Evolutionary conservation across 2,329 filamentous ascomycete genomes (phyloP), one percentile per base, ranked within the genome.

Genomic region (Fusarium staphyleae): DNA sequence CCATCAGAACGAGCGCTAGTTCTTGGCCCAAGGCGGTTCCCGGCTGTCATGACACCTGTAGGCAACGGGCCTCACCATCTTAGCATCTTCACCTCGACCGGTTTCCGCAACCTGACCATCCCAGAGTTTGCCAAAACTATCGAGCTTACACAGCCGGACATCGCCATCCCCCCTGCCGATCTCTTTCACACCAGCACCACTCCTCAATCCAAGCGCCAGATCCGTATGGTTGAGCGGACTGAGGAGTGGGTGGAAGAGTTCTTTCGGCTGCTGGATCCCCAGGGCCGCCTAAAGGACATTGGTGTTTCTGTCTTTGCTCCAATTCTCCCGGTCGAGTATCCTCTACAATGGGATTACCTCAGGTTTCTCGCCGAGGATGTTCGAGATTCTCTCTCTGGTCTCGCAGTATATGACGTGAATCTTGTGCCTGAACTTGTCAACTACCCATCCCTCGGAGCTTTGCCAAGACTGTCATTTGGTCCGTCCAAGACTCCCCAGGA

Each of bases 221-320:
- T 86, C 29, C 92, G 90, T 67, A 97, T 96, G 87, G 87, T 86
- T 18, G 91, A 95, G 68, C 82, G 93, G 50, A 96, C 91, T 1
- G 89, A 95, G 69, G 82, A 84, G 30, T 98, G 92, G 91, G 78
- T 93, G 14, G 82, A 85, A 18, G 83, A 89, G 57, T 85, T 91
- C 43, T 78, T 92, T 29, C 69, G 70, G 15, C 60, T 68, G n/a
- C 59, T 68, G 10, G 62, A 65, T 39, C 61, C 57, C 19, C 65
- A 67, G 14, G 65, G 69, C 15, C 68, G 53, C 11, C 52, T 66
- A 12, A 65, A 67, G 6, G 67, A 66, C 12, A 40, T 65, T 5
- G 70, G 59, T 2, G 72, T 77, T 19, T 73, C 78, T 3, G 74
- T 88, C 60, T 84, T 89, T 73, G 80, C 87, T 3, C 85, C 87